Conservation (phyloP, 192 early-diverging fungal species). For the Kickxella alabastrina region DNA sequence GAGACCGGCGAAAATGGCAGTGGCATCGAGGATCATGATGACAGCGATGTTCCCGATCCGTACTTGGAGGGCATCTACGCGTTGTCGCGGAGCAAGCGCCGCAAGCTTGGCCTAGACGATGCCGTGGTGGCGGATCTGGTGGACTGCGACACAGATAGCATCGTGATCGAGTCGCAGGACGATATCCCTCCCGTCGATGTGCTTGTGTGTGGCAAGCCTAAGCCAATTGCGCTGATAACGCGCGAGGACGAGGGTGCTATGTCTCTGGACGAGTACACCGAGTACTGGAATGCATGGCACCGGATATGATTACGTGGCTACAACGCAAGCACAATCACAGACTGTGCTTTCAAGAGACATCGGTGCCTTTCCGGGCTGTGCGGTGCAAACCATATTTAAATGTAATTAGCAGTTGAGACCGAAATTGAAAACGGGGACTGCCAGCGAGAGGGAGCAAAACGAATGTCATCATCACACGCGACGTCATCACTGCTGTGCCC, state of each 20-base stretch:
- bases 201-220: constrained; percentile 22
- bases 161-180: background rate
- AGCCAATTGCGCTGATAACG: constrained; percentile 26
- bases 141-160: constrained; percentile 3
- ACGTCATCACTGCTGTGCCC: too few relatives aligned
- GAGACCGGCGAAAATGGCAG: background rate
- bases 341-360: too few relatives aligned
- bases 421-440: too few relatives aligned
- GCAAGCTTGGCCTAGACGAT: constrained; percentile 33
- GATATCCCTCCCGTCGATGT: constrained; percentile 7
- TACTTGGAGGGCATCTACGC: constrained; percentile 35
- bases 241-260: constrained; percentile 32
- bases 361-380: too few relatives aligned
- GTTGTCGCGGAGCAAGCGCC: constrained; percentile 32
- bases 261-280: constrained; percentile 30
- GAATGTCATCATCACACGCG: too few relatives aligned
- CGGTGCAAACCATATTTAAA: too few relatives aligned
- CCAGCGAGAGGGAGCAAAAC: too few relatives aligned
- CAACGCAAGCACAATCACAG: too few relatives aligned
- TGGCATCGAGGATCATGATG: background rate
- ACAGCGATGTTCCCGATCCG: constrained; percentile 18
- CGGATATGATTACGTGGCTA: too few relatives aligned
- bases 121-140: constrained; percentile 7
- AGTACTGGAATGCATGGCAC: constrained; percentile 41
- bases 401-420: too few relatives aligned